phyloP scores from a whole-genome alignment of 495 filamentous ascomycete genomes.

The Aspergillus taichungensis region DNA sequence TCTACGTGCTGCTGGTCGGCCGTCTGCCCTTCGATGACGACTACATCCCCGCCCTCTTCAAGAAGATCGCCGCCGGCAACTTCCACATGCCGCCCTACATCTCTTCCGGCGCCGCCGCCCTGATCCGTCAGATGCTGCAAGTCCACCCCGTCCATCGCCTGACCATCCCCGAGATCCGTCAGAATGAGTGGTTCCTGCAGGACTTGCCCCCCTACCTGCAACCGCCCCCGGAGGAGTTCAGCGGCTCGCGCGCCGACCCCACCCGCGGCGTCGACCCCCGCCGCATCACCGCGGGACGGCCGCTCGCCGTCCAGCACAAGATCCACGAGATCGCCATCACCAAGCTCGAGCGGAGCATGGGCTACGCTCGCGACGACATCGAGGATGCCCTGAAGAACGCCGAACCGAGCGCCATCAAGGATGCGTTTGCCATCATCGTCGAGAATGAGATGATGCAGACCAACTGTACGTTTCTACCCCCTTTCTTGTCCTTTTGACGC shows the following conservation, averaged over 20 bases:
- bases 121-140: constrained; percentile 90
- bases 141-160: constrained; percentile 91
- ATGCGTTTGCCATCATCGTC: constrained; percentile 94
- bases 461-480: constrained; percentile 57
- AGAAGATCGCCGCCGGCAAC: constrained; percentile 81
- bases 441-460: constrained; percentile 97
- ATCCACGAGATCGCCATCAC: constrained; percentile 85
- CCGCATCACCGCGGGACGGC: constrained; percentile 68
- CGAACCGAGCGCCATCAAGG: constrained; percentile 95
- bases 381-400: constrained; percentile 84
- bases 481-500: background rate
- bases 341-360: constrained; percentile 96
- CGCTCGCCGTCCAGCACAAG: constrained; percentile 70
- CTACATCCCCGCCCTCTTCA: constrained; percentile 79
- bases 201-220: constrained; percentile 78
- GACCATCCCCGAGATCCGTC: constrained; percentile 84
- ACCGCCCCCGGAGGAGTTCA: constrained; percentile 85
- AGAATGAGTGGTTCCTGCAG: constrained; percentile 90
- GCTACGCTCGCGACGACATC: constrained; percentile 89
- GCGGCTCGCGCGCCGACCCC: constrained; percentile 84
- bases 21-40: constrained; percentile 95
- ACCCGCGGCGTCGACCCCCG: constrained; percentile 79
- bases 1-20: constrained; percentile 90
- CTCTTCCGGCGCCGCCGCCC: constrained; percentile 67
- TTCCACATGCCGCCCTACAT: constrained; percentile 86